These are phyloP conservation scores for Magnusiomyces sp. DNA, from an alignment of 1,139 yeast genomes.

Conservation along the genomic window DNA sequence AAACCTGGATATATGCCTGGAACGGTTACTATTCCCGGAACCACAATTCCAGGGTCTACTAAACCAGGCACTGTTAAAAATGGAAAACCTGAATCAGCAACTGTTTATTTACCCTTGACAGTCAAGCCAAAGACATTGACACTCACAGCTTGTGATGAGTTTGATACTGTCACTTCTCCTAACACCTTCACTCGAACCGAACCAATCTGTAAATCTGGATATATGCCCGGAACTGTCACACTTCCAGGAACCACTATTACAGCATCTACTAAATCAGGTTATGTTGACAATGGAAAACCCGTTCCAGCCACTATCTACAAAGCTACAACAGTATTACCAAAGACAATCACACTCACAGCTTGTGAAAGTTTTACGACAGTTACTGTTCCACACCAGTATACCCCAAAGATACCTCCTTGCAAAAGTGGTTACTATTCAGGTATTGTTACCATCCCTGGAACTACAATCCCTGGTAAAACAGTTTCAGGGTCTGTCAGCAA, in stretches of 20 bases:
- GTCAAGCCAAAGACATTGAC: neutral
- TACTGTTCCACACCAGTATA: too few species aligned
- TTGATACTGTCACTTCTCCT: slow-evolving; percentile 5
- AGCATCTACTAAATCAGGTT: neutral
- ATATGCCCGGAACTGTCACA: slow-evolving; percentile 3
- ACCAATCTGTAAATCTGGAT: slow-evolving; percentile 5
- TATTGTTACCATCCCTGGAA: slow-evolving; percentile 7
- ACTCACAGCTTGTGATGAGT: slow-evolving; percentile 1
- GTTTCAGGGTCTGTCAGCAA: slow-evolving; percentile 4
- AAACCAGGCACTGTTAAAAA: neutral
- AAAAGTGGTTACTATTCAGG: neutral
- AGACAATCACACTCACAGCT: slow-evolving; percentile 4
- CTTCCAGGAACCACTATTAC: neutral
- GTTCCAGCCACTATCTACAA: slow-evolving; percentile 3
- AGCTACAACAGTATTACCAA: slow-evolving; percentile 1
- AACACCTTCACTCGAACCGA: slow-evolving; percentile 6
- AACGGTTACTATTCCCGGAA: neutral
- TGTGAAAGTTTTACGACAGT: neutral
- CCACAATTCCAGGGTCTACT: neutral
- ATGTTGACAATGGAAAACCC: slow-evolving; percentile 3
- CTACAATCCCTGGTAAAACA: slow-evolving; percentile 7
- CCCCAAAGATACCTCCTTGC: neutral
- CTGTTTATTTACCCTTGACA: slow-evolving; percentile 3
- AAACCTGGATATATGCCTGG: neutral
- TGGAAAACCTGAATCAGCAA: slow-evolving; percentile 6